Evolutionary conservation across 371 early-diverging fungal species (phyloP).

Genomic region (Thermomucor indicae-seudaticae): DNA sequence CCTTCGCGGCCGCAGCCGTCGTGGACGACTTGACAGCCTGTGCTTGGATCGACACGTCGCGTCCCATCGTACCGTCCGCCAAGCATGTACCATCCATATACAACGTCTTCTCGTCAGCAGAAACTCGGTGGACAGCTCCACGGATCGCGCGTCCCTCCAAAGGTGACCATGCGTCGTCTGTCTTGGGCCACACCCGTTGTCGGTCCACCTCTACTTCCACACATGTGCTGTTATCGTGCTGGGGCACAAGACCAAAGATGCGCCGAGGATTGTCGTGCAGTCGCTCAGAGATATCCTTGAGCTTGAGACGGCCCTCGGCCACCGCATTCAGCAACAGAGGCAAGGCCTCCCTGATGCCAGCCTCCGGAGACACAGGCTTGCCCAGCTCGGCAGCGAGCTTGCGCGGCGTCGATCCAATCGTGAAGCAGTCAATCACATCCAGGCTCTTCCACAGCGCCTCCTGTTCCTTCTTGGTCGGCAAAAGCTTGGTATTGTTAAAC

Average conservation of each 20-base stretch:
- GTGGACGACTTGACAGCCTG: constrained; percentile 24
- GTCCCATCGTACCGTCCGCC: constrained; percentile 38
- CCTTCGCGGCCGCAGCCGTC: constrained; percentile 7
- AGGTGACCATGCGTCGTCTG: constrained; percentile 37
- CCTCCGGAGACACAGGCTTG: constrained; percentile 30
- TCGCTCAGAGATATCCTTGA: constrained; percentile 72
- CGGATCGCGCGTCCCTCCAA: constrained; percentile 42
- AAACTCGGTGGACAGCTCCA: constrained; percentile 82
- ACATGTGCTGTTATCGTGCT: constrained; percentile 85
- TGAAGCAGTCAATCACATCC: constrained; percentile 85
- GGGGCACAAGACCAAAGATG: constrained; percentile 86
- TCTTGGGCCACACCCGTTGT: constrained; percentile 30
- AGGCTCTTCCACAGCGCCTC: constrained; percentile 79
- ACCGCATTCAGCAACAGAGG: constrained; percentile 85
- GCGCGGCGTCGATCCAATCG: constrained; percentile 71
- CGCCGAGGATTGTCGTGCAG: constrained; percentile 80
- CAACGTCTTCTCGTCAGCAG: constrained; percentile 75
- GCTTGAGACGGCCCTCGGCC: constrained; percentile 70
- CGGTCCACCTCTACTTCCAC: constrained; percentile 83
- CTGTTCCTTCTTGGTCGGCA: constrained; percentile 55
- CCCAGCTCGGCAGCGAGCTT: constrained; percentile 51
- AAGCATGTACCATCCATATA: constrained; percentile 77
- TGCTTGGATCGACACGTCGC: constrained; percentile 51
- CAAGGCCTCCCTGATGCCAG: constrained; percentile 72
- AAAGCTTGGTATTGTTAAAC: constrained; percentile 30